Evolutionary conservation across 2,329 filamentous ascomycete species (phyloP), one percentile per base, ranked within the genome.

Genomic region (Stachybotrys elegans): DNA sequence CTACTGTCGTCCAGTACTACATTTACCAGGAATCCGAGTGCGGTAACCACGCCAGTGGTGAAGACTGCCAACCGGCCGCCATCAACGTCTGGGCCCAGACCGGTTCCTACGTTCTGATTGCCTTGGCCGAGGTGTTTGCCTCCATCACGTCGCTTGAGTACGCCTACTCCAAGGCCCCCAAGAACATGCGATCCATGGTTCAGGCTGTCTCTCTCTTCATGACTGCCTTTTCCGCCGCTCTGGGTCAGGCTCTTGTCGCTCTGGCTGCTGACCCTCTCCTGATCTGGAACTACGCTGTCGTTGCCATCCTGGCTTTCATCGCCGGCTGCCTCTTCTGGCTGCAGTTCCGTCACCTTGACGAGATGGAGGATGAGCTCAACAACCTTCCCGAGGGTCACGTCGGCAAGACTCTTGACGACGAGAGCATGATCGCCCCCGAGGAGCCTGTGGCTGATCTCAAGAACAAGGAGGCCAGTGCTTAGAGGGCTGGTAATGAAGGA

Each of bases 131-230:
- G 55, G 71, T 76, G 38, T 65, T 72, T 44, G 69, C 71, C 1
- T 72, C 68, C 45, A 75, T 76, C 50, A 76, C 73, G 1, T 79
- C 76, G 12, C 74, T 88, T 14, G 85, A 90, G 63, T 88, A 87
- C 52, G 85, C 86, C 19, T 88, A 81, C 66, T 84, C 83, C 56
- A 88, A 88, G 62, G 84, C 84, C 0, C 86, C 86, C 8, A 76
- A 75, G 57, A 88, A 87, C 66, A 90, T 90, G 85, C 76, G 84
- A 6, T 84, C 81, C 21, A 73, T 88, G 44, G 81, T 90, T n/a
- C 73, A 75, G 53, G 78, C 79, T 9, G 71, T 88, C 43, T 78
- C 78, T 40, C 75, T 87, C 42, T 84, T 88, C 67, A 84, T 79
- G 68, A 80, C 76, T 29, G 83, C 84, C 39, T 78, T 89, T 56